Conservation (phyloP, 352 stramenopile species). For the Pythium plurisporium region DNA sequence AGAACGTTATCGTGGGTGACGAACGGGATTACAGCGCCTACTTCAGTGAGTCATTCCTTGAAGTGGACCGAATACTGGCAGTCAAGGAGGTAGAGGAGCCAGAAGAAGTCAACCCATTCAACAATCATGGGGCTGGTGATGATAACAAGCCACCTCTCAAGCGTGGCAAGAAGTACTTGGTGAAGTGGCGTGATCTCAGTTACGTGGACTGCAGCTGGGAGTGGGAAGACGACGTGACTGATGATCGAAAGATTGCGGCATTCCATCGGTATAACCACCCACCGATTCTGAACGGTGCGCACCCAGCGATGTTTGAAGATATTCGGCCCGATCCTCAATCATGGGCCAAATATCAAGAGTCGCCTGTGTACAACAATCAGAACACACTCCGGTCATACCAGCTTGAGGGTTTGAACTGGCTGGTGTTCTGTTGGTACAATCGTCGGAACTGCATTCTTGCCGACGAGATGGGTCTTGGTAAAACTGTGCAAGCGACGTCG, state of each 20-base stretch:
- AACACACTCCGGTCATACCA: constrained; percentile 79
- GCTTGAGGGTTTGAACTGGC: constrained; percentile 88
- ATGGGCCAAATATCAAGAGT: constrained; percentile 93
- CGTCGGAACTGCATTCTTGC: constrained; percentile 86
- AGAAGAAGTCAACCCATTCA: constrained; percentile 67
- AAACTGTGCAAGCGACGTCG: constrained; percentile 94
- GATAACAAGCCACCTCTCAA: constrained; percentile 52
- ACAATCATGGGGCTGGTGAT: constrained; percentile 40
- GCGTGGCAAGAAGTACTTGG: constrained; percentile 86
- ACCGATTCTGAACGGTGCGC: constrained; percentile 77
- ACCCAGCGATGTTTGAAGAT: constrained; percentile 79
- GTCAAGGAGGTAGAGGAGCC: constrained; percentile 77
- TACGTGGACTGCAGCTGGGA: constrained; percentile 90
- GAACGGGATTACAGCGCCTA: constrained; percentile 79
- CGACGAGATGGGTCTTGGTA: constrained; percentile 92
- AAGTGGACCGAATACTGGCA: constrained; percentile 80
- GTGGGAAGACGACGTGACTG: constrained; percentile 85
- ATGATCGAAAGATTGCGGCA: constrained; percentile 86
- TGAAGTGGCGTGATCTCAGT: constrained; percentile 90
- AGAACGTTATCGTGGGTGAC: constrained; percentile 67
- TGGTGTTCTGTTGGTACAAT: constrained; percentile 84
- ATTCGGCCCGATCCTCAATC: constrained; percentile 66
- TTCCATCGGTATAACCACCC: constrained; percentile 86
- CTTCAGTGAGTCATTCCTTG: constrained; percentile 79
- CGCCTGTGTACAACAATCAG: constrained; percentile 81